Evolutionary conservation across 257 asterid species (phyloP).

Genomic region (Paraleonurus japonicus): DNA sequence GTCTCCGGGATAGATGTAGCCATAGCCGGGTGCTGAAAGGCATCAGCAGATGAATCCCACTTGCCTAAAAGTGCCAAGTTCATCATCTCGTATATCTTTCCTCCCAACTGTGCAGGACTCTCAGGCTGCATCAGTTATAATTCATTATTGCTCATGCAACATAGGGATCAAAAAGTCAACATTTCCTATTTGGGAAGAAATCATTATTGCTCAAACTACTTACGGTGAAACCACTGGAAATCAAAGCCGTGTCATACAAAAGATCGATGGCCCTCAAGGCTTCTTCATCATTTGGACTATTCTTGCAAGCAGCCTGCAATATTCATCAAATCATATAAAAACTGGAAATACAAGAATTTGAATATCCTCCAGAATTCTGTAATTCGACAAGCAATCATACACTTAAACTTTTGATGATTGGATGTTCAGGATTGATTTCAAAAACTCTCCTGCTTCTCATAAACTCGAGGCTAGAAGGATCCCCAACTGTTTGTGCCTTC

Average conservation of each 20-base stretch:
- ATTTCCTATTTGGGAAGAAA: neutral
- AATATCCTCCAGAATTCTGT: neutral
- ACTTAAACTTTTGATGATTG: constrained; percentile 73
- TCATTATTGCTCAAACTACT: no score
- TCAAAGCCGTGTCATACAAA: constrained; percentile 79
- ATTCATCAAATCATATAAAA: neutral
- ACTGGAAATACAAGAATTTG: neutral
- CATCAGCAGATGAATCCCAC: constrained; percentile 47
- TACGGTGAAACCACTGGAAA: constrained; percentile 96
- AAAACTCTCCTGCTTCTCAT: constrained; percentile 93
- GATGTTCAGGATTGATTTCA: constrained; percentile 93
- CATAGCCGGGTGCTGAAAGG: constrained; percentile 39
- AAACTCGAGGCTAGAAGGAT: constrained; percentile 66
- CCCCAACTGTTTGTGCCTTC: constrained; percentile 90
- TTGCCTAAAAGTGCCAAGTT: constrained; percentile 74
- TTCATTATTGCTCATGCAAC: neutral
- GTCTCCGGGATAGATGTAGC: constrained; percentile 39
- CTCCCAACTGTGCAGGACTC: constrained; percentile 93
- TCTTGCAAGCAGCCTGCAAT: constrained; percentile 76
- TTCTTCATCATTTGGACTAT: constrained; percentile 78
- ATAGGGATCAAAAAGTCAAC: neutral
- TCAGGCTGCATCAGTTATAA: constrained; percentile 62
- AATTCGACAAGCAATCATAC: constrained; percentile 36
- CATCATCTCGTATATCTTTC: constrained; percentile 97
- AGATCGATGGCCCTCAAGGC: constrained; percentile 94